Evolutionary conservation across 192 early-diverging fungal species (phyloP), one percentile per base, ranked within the genome.

Genomic region (Coemansia sp.): DNA sequence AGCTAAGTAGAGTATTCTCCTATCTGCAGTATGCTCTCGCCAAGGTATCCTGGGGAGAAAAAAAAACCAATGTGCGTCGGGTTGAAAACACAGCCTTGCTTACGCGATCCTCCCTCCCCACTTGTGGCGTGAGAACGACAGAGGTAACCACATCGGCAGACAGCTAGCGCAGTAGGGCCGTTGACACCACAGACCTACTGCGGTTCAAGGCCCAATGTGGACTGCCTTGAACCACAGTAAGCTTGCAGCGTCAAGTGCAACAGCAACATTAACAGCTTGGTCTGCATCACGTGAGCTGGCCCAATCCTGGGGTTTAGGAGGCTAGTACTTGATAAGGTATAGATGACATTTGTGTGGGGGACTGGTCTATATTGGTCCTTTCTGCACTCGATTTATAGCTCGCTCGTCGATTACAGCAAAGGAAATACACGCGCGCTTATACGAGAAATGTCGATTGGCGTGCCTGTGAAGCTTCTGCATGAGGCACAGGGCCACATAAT

Each of bases 401-500:
- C 9, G 38, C 14, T 16, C 38, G 52, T 21, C 23, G 12, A 3
- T 24, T 54, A 24, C 10, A 54, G 27, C 24, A 54, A 58, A 49
- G 18, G 12, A 44, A 23, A 7, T 4, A 31, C n/a, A 58, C 57
- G 50, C 31, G 5, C 24, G n/a, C 7, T 7, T 32, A 34, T 34
- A 58, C 60, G 19, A 41, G 54, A 25, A 48, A 93, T 94, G 93
- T 89, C 90, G 19, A 93, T 96, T 66, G 94, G 94, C 23, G 90
- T 96, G 58, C 94, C 94, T 26, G 90, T 96, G 60, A 94, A 94
- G 85, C 88, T 99, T 51, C 85, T 98, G 62, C 97, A 98, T 78
- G 97, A 99, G 86, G 88, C 94, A 70, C 90, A 93, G 75, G 97
- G 95, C 77, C 97, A 99, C 78, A 88, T 97, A 55, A 88, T 99